These are phyloP conservation scores for Populus alba DNA, from an alignment of 345 rosid species.

Conservation along the genomic window DNA sequence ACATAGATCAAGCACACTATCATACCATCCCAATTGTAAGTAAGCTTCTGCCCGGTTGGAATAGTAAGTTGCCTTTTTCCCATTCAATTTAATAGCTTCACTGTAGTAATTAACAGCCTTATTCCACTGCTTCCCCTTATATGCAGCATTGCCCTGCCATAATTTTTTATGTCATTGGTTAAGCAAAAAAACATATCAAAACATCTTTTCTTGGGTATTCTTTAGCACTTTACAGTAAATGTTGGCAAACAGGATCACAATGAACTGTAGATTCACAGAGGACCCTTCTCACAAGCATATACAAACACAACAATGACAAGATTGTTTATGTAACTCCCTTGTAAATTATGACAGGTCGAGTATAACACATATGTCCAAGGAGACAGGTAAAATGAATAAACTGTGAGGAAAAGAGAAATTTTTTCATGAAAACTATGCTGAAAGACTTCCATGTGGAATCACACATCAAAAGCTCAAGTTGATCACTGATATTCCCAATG, in stretches of 20 bases:
- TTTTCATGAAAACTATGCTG: too few relatives aligned
- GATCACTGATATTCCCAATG: too few relatives aligned
- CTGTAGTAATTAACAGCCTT: constrained; percentile 74
- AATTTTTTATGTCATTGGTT: constrained; percentile 13
- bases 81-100: constrained; percentile 85
- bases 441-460: too few relatives aligned
- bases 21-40: constrained; percentile 74
- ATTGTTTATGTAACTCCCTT: too few relatives aligned
- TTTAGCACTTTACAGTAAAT: not conserved
- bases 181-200: not conserved
- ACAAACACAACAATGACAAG: too few relatives aligned
- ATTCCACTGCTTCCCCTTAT: constrained; percentile 75
- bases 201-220: not conserved
- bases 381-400: too few relatives aligned
- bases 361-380: too few relatives aligned
- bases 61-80: constrained; percentile 63
- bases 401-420: too few relatives aligned
- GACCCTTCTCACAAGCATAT: too few relatives aligned
- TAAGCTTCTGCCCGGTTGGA: constrained; percentile 87
- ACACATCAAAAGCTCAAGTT: too few relatives aligned
- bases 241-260: not conserved
- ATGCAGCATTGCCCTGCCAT: constrained; percentile 88
- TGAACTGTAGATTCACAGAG: too few relatives aligned
- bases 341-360: too few relatives aligned
- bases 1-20: not conserved